A percentile compares a stretch with the other conserved stretches of the same genome.
Conservation (phyloP, 2,329 filamentous ascomycete genomes). For the Penicillium corylophilum region DNA sequence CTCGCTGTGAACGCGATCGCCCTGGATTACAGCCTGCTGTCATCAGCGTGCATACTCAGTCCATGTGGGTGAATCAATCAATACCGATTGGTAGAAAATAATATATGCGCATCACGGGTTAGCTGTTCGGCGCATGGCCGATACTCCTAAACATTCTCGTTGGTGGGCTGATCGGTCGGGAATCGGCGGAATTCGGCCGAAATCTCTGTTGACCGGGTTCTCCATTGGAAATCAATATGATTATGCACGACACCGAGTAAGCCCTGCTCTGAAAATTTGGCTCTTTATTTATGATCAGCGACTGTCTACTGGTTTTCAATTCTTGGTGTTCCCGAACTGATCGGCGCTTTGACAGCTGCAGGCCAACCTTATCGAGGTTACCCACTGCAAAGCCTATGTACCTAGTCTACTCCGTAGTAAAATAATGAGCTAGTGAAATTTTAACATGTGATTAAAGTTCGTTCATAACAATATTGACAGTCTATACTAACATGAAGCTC, state of each 20-base stretch:
- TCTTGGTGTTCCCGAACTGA: background rate
- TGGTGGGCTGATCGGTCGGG: conserved; percentile 11
- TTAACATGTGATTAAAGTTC: too few relatives aligned
- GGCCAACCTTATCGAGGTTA: background rate
- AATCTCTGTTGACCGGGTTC: background rate
- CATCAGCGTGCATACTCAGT: background rate
- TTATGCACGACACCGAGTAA: too few relatives aligned
- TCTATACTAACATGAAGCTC: too few relatives aligned
- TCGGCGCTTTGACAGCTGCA: background rate
- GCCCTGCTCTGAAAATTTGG: too few relatives aligned
- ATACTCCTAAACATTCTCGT: conserved; percentile 14
- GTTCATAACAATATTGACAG: too few relatives aligned
- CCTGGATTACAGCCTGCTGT: background rate
- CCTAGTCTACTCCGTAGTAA: too few relatives aligned
- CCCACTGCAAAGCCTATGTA: background rate
- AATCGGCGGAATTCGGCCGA: background rate
- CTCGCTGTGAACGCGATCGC: too few relatives aligned
- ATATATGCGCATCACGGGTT: background rate
- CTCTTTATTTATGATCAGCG: background rate
- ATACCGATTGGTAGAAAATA: background rate
- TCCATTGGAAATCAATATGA: background rate
- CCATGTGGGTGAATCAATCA: background rate
- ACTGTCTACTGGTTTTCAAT: background rate
- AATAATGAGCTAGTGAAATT: too few relatives aligned
- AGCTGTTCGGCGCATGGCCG: background rate